Conservation (phyloP, 139 green algal genomes). For the Diplosphaera chodatii region DNA sequence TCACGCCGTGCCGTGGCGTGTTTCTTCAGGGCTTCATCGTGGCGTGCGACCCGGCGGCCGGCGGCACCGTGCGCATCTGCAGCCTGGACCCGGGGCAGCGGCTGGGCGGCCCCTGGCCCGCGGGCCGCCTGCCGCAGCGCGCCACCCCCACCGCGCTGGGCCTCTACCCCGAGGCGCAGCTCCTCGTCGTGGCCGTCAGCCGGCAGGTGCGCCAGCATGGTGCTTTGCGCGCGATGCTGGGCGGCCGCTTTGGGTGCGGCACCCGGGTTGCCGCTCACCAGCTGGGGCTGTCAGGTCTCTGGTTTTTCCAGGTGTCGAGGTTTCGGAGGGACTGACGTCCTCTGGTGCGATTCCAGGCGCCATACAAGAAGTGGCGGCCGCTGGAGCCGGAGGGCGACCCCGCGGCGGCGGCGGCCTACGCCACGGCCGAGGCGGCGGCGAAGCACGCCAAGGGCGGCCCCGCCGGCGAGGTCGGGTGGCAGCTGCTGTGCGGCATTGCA, state of each 20-base stretch:
- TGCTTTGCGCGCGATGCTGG: too few species aligned
- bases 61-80: constrained; percentile 60
- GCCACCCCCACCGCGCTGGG: constrained; percentile 49
- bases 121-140: constrained; percentile 45
- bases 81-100: constrained; percentile 60
- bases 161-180: constrained; percentile 45
- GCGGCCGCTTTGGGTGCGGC: too few species aligned
- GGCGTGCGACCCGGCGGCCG: not conserved
- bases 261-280: too few species aligned
- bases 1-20: too few species aligned
- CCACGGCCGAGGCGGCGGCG: constrained; percentile 31
- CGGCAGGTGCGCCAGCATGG: too few species aligned
- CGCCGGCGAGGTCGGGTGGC: not conserved
- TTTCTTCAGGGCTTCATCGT: constrained; percentile 70
- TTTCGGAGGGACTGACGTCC: too few species aligned
- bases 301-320: too few species aligned
- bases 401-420: constrained; percentile 26
- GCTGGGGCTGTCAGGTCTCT: too few species aligned
- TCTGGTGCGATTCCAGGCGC: too few species aligned
- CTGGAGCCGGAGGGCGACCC: constrained; percentile 58
- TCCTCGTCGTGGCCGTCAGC: constrained; percentile 25
- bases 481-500: too few species aligned
- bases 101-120: constrained; percentile 66
- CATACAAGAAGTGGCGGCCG: constrained; percentile 31
- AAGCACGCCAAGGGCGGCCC: constrained; percentile 5